Conservation (phyloP, 225 moss, liverwort and hornwort species). For the Polytrichum formosum region DNA sequence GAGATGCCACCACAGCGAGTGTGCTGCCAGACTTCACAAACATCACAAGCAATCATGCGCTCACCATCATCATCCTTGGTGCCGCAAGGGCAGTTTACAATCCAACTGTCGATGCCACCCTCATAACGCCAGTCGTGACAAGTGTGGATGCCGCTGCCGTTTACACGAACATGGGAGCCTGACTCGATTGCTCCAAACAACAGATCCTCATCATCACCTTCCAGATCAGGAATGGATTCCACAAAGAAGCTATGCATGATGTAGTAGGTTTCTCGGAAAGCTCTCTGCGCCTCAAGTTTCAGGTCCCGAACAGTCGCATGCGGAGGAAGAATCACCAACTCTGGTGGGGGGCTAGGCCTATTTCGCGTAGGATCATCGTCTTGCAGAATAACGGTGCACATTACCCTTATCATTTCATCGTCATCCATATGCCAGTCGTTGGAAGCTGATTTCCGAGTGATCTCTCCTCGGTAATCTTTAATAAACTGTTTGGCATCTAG, state of each 20-base stretch:
- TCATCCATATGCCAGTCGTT: slow-evolving; percentile 99
- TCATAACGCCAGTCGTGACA: slow-evolving; percentile 98
- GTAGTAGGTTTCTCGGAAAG: slow-evolving; percentile 95
- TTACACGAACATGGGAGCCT: slow-evolving; percentile 78
- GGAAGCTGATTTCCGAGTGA: slow-evolving; percentile 88
- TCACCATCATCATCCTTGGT: slow-evolving; percentile 98
- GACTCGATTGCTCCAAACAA: slow-evolving; percentile 91
- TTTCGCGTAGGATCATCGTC: slow-evolving; percentile 83
- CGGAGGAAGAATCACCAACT: slow-evolving; percentile 90
- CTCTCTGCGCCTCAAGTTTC: slow-evolving; percentile 92
- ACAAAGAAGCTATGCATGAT: slow-evolving; percentile 89
- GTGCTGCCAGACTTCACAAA: slow-evolving; percentile 98
- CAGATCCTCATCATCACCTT: slow-evolving; percentile 79
- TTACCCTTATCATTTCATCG: slow-evolving; percentile 84
- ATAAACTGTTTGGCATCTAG: slow-evolving; percentile 98
- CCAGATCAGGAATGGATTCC: slow-evolving; percentile 83
- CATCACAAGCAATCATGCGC: slow-evolving; percentile 98
- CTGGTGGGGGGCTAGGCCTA: slow-evolving; percentile 88
- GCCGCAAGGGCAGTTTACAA: slow-evolving; percentile 93
- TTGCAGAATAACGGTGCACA: slow-evolving; percentile 91
- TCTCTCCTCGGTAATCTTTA: slow-evolving; percentile 93
- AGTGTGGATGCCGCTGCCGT: slow-evolving; percentile 79
- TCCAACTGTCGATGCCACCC: slow-evolving; percentile 98
- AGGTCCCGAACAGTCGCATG: slow-evolving; percentile 92
- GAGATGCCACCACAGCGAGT: slow-evolving; percentile 97